phyloP scores from a whole-genome alignment of 371 early-diverging fungal species.

The Apophysomyces sp. region DNA sequence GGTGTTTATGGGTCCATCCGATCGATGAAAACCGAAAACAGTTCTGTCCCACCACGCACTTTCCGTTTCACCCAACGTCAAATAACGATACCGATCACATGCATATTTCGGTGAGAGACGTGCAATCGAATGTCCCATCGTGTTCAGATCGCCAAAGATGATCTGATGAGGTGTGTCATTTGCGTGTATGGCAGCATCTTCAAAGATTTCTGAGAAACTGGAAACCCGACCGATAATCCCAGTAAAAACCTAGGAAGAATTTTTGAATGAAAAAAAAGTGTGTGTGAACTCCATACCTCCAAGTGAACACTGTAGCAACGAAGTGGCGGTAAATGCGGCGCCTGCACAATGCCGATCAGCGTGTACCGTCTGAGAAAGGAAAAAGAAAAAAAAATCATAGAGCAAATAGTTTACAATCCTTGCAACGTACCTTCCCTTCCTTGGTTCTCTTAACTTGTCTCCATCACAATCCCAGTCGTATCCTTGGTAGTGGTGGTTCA shows the following conservation, averaged over 20 bases:
- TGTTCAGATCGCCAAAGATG: constrained; percentile 80
- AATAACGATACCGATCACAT: constrained; percentile 64
- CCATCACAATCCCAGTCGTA: constrained; percentile 78
- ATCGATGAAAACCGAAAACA: constrained; percentile 46
- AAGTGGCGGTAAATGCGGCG: constrained; percentile 41
- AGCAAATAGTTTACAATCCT: background rate
- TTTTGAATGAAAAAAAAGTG: too few species aligned
- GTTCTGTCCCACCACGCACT: constrained; percentile 71
- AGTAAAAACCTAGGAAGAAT: constrained; percentile 51
- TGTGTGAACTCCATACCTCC: too few species aligned
- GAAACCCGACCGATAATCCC: constrained; percentile 69
- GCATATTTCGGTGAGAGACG: constrained; percentile 69
- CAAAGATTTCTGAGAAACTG: constrained; percentile 69
- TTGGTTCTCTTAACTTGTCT: constrained; percentile 9
- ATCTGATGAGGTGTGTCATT: constrained; percentile 61
- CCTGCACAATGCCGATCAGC: constrained; percentile 51
- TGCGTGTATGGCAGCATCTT: constrained; percentile 48
- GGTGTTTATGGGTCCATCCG: constrained; percentile 44
- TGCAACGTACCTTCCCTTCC: constrained; percentile 8
- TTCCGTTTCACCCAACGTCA: constrained; percentile 67
- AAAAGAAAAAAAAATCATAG: background rate
- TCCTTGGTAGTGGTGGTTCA: constrained; percentile 70
- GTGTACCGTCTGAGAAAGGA: constrained; percentile 41
- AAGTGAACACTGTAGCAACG: constrained; percentile 75
- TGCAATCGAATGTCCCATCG: constrained; percentile 80